phyloP scores from a whole-genome alignment of 139 green algal genomes.

The Tetraselmis chui region DNA sequence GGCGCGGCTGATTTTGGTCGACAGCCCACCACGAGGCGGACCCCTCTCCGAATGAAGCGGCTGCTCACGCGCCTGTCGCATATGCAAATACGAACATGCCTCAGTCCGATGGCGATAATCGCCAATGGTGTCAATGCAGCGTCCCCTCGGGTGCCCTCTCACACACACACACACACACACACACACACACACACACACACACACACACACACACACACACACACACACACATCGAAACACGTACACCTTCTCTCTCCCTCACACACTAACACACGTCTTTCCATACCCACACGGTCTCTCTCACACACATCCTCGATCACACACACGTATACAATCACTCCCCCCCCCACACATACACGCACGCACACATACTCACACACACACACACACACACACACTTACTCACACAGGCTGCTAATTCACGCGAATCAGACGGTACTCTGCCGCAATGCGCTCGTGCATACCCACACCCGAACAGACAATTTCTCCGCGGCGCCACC shows the following conservation, averaged over 20 bases:
- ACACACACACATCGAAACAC: conserved; percentile 9
- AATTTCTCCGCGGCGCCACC: too few species aligned
- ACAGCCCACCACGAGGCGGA: too few species aligned
- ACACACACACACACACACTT: conserved; percentile 13
- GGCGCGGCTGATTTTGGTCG: too few species aligned
- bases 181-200: conserved; percentile 8
- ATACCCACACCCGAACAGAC: too few species aligned
- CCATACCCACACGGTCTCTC: not conserved
- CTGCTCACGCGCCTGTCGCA: too few species aligned
- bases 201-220: conserved; percentile 13
- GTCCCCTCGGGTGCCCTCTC: not conserved
- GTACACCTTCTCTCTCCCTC: conserved; percentile 1
- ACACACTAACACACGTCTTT: conserved; percentile 1
- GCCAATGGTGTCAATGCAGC: too few species aligned
- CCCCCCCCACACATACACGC: conserved; percentile 5
- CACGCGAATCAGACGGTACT: not conserved
- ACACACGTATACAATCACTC: conserved; percentile 7
- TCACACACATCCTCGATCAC: conserved; percentile 2
- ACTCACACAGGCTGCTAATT: not conserved
- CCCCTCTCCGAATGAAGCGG: too few species aligned
- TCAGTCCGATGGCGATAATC: too few species aligned
- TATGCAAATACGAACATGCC: too few species aligned
- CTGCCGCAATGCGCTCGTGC: too few species aligned
- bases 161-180: conserved; percentile 4
- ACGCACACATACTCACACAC: conserved; percentile 10